Evolutionary conservation across 805 yeast genomes (phyloP).

Genomic region (Monosporozyma aerobia): DNA sequence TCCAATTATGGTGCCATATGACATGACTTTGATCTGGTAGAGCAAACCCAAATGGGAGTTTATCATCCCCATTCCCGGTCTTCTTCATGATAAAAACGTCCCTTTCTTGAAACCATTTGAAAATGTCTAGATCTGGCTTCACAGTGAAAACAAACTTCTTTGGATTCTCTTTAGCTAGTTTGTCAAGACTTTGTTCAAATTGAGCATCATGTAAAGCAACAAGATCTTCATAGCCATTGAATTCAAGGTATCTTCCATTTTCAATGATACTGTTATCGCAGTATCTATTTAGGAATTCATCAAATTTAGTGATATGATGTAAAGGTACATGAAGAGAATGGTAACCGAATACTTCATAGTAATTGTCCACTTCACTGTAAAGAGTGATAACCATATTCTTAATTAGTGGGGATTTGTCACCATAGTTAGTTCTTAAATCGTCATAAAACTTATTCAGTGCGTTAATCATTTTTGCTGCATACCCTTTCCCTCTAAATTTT

Average conservation of each 20-base stretch:
- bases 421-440: constrained; percentile 13
- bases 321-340: constrained; percentile 33
- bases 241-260: constrained; percentile 20
- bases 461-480: constrained; percentile 41
- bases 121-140: constrained; percentile 32
- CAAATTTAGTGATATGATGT: constrained; percentile 24
- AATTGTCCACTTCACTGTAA: constrained; percentile 68
- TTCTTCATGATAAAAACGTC: constrained; percentile 29
- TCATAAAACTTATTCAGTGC: constrained; percentile 30
- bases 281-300: constrained; percentile 12
- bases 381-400: constrained; percentile 34
- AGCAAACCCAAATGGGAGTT: constrained; percentile 26
- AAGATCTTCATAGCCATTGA: constrained; percentile 27
- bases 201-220: constrained; percentile 21
- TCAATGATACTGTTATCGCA: constrained; percentile 7
- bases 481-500: constrained; percentile 44
- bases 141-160: constrained; percentile 25
- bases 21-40: constrained; percentile 26
- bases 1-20: constrained; percentile 40
- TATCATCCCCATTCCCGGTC: constrained; percentile 7
- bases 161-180: constrained; percentile 15
- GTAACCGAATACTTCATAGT: constrained; percentile 57
- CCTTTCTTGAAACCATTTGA: constrained; percentile 37
- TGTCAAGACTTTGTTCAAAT: constrained; percentile 14
- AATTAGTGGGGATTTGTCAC: constrained; percentile 21